These are phyloP conservation scores for Trichosanthes cucumerina DNA, from an alignment of 306 rosid species.

Conservation along the genomic window DNA sequence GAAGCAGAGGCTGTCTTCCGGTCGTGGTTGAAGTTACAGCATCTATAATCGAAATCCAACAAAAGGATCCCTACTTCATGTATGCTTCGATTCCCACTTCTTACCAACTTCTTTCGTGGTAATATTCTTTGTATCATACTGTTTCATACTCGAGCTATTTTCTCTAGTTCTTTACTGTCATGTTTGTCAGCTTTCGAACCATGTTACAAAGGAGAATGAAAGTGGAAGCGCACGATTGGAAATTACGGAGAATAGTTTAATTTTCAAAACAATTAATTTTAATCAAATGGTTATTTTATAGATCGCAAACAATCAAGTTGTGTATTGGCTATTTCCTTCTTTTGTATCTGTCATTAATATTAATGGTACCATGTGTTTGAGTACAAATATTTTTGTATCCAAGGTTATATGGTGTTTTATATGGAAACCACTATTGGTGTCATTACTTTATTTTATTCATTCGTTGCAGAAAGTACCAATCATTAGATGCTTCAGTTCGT, in stretches of 20 bases:
- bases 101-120: background rate
- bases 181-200: background rate
- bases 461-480: slow-evolving; percentile 17
- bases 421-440: background rate
- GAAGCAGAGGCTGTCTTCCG: slow-evolving; percentile 80
- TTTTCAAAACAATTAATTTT: background rate
- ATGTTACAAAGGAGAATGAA: background rate
- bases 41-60: slow-evolving; percentile 60
- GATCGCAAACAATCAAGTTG: background rate
- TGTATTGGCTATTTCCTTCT: background rate
- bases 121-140: background rate
- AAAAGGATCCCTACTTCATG: slow-evolving; percentile 51
- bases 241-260: background rate
- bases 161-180: background rate
- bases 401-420: background rate
- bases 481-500: slow-evolving; percentile 9
- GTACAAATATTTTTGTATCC: background rate
- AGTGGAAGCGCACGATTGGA: background rate
- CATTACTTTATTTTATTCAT: background rate
- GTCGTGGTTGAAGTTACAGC: slow-evolving; percentile 61
- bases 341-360: background rate
- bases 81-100: slow-evolving; percentile 12
- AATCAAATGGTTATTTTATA: background rate
- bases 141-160: background rate
- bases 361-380: background rate